Base-by-base conservation (phyloP, 2,329 filamentous ascomycete species). In the Bertia moriformis region DNA sequence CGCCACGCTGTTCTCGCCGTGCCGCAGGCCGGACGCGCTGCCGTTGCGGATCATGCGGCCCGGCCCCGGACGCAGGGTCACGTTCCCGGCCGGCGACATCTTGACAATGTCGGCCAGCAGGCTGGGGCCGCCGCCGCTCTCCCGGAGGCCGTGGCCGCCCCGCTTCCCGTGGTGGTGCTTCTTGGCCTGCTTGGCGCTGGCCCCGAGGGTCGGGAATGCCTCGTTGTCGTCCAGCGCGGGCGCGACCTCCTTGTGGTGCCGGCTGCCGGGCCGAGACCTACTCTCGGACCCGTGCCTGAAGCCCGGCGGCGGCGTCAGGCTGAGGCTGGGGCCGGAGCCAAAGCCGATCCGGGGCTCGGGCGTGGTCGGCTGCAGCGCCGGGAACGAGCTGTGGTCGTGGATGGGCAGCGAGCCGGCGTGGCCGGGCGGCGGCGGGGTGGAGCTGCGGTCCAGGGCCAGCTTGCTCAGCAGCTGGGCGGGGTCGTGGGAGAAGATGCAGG, bases 401-500 rank as follows among this genome's bases (percentile, higher is more conserved):
- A 93, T 69, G 46, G 88, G 83, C 44, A 93, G 77, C n/a, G n/a
- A n/a, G 44, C 73, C 76, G 3, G 73, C 72, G 37, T 78, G 69
- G n/a, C 66, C 60, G 4, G 67, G 56, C n/a, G n/a, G n/a, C n/a
- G 80, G 73, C 39, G 78, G 73, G 29, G 78, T 79, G 48, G 67
- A 67, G 42, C 72, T 65, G 36, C 76, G 83, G 45, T 84, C 81
- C 13, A 95, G 61, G 20, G 70, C 76, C 45, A 98, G 71, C 48
- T 83, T 83, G 51, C 81, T 86, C 61, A 94, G 77, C 13, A 95
- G 71, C 47, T 86, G 75, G 1, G 87, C 77, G 2, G 91, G 91
- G 49, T 98, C 91, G 58, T 98, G 91, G 13, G 89, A 96, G 63
- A 98, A 98, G 43, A 94, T 85, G 58, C 91, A 98, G 3, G 86